Evolutionary conservation across 768 basidiomycete species (phyloP).

Genomic region (Rhodotorula graminis): DNA sequence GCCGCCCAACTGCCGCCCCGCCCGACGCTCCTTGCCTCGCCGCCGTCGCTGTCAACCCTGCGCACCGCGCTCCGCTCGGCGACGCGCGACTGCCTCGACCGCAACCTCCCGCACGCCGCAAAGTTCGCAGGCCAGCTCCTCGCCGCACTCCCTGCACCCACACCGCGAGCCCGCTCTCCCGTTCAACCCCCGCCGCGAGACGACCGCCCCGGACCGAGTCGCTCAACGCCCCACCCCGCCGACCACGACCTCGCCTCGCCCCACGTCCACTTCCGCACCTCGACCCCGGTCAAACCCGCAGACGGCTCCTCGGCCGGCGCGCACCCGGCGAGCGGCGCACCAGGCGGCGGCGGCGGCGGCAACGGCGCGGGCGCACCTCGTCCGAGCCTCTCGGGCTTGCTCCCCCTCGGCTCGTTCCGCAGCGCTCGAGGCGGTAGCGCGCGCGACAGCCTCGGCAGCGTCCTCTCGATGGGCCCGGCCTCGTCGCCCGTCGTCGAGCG

Average conservation of each 20-base stretch:
- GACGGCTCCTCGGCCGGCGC: no score
- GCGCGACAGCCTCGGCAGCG: slow-evolving; percentile 26
- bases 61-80: not conserved
- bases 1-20: no score
- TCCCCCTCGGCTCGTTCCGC: not conserved
- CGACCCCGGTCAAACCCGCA: not conserved
- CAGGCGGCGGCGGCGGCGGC: not conserved
- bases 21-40: not conserved
- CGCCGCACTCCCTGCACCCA: not conserved
- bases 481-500: slow-evolving; percentile 5
- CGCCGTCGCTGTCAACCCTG: not conserved
- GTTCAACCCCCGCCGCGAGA: not conserved
- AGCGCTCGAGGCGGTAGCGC: not conserved
- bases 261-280: slow-evolving; percentile 8
- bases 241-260: not conserved
- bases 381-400: not conserved
- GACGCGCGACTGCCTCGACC: not conserved
- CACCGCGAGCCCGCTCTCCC: not conserved
- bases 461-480: slow-evolving; percentile 22
- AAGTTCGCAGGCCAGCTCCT: slow-evolving; percentile 1
- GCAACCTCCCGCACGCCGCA: not conserved
- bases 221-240: not conserved
- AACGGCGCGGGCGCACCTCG: not conserved
- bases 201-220: not conserved
- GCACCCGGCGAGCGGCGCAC: not conserved